Evolutionary conservation across 176 grass and related monocot species (phyloP), one percentile per base, ranked within the genome.

Genomic region (Lolium multiflorum): DNA sequence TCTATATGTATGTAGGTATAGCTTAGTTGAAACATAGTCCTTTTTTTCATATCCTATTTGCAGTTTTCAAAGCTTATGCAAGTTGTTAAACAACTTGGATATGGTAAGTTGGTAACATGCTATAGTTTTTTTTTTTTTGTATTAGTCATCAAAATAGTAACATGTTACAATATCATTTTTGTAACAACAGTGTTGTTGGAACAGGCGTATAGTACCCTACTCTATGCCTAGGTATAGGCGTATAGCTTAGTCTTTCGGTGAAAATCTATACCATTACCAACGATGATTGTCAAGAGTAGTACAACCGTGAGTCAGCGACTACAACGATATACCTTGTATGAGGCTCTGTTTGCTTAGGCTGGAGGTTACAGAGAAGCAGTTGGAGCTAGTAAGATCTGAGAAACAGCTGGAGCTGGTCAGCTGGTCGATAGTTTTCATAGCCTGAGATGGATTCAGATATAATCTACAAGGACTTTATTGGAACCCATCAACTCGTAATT

Each of bases 221-320:
- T 63, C 60, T 63, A 62, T 62, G 11, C 60, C 60, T 28, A 64
- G 11, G 61, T 64, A 64, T 64, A 55, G 52, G 52, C 15, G 15
- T 17, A 17, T 17, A 64, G 11, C 61, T 64, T 64, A 64, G 61
- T 28, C 25, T 64, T 14, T 64, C 24, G 61, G 4, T 64, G 61
- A 28, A 26, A 14, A 64, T 77, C 54, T 52, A 25, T 31, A 55
- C 28, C 14, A 18, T 46, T 51, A 39, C 25, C 37, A 73, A 13
- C 47, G 14, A 76, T 66, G 24, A 81, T 78, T 65, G 44, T 83
- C 78, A 56, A 78, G 51, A 68, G 16, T n/a, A 11, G 28, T 81
- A 66, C 38, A 37, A 31, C 28, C 57, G 43, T 24, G 4, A 47
- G 5, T 56, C 28, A 66, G 43, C 18, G 7, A 47, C 9, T 56